Evolutionary conservation across 139 green algal genomes (phyloP).

Genomic region (Chlorella sorokiniana): DNA sequence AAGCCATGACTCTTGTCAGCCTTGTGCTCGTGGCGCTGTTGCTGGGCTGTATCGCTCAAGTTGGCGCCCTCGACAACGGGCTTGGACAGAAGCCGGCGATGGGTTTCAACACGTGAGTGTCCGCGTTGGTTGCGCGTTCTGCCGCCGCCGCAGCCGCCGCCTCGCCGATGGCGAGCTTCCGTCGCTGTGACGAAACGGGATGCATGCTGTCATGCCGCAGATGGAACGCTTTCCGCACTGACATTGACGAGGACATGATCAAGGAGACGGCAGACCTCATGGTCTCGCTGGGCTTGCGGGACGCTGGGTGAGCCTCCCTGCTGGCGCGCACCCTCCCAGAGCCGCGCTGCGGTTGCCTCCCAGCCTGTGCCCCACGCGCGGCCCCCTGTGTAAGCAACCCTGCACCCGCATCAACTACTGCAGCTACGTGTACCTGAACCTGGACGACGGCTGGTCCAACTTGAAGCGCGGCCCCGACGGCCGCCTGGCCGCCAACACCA

Average conservation of each 20-base stretch:
- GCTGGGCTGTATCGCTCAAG: no score
- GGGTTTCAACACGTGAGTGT: conserved; percentile 46
- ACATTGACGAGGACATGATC: conserved; percentile 49
- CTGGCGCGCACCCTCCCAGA: no score
- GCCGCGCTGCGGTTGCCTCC: not conserved
- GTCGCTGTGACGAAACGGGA: no score
- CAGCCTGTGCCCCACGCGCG: not conserved
- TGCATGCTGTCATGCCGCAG: not conserved
- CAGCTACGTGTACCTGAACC: conserved; percentile 12
- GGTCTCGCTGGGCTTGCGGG: conserved; percentile 36
- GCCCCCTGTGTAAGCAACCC: not conserved
- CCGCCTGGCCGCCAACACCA: conserved; percentile 8
- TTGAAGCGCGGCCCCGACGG: not conserved
- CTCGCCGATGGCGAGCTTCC: no score
- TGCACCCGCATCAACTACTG: not conserved
- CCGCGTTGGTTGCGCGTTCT: no score
- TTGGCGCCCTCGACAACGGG: conserved; percentile 37
- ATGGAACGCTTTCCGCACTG: conserved; percentile 52
- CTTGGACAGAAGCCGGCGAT: conserved; percentile 43
- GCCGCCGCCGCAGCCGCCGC: no score
- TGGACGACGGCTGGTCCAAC: conserved; percentile 29
- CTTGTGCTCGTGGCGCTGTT: not conserved
- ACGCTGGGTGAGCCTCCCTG: conserved; percentile 39
- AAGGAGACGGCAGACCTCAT: conserved; percentile 46
- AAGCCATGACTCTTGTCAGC: not conserved